Conservation (phyloP, 2,329 filamentous ascomycete species). For the Venturiaceae sp. region DNA sequence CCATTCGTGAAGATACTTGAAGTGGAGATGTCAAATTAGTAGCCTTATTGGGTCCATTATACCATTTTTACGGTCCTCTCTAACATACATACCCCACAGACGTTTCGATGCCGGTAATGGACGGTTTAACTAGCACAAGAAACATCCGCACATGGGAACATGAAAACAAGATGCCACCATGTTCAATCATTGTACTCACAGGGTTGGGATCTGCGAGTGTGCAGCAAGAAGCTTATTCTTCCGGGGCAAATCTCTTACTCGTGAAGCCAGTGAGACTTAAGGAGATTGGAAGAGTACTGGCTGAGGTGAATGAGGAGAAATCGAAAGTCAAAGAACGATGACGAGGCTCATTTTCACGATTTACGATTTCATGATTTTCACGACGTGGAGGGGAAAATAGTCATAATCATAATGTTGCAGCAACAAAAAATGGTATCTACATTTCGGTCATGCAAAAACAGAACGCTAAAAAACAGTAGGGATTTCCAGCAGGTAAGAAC, state of each 20-base stretch:
- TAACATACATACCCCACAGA: constrained; percentile 29
- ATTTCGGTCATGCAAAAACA: too few species aligned
- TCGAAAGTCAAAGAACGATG: not conserved
- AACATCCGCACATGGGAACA: constrained; percentile 26
- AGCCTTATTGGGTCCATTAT: too few species aligned
- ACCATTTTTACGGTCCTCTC: too few species aligned
- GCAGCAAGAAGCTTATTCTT: constrained; percentile 18
- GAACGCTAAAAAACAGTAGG: not conserved
- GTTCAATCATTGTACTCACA: constrained; percentile 18
- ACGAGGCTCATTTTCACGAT: too few species aligned
- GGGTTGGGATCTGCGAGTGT: constrained; percentile 18
- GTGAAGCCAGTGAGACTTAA: constrained; percentile 22
- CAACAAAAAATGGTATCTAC: too few species aligned
- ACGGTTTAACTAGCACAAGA: constrained; percentile 35
- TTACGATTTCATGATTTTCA: too few species aligned
- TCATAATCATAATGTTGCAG: too few species aligned
- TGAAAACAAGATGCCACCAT: not conserved
- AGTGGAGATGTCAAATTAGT: too few species aligned
- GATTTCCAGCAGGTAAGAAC: not conserved
- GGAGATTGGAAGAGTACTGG: constrained; percentile 12
- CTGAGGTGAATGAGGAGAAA: not conserved
- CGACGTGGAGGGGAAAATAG: too few species aligned
- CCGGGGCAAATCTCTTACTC: constrained; percentile 21
- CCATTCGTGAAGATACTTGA: too few species aligned
- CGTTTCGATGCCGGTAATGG: constrained; percentile 47